A percentile compares a stretch with the other conserved stretches of the same genome.
Conservation (phyloP, 495 filamentous ascomycete species). For the Penicillium nucicola region DNA sequence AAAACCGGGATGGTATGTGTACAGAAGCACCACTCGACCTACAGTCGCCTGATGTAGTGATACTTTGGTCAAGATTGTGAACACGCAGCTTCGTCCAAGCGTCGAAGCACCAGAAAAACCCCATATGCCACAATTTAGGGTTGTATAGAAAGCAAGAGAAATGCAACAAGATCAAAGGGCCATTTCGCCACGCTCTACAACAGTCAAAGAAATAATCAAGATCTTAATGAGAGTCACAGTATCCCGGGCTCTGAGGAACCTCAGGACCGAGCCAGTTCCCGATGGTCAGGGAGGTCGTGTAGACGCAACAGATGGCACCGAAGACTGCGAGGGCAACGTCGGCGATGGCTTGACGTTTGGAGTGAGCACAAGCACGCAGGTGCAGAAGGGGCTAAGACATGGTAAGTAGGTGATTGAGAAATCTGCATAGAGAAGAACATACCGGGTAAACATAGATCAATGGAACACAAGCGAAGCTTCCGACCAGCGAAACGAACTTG, state of each 20-base stretch:
- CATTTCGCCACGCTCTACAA: slow-evolving; percentile 3
- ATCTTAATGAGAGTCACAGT: slow-evolving; percentile 50
- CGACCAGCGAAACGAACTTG: slow-evolving; percentile 93
- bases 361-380: slow-evolving; percentile 71
- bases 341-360: slow-evolving; percentile 55
- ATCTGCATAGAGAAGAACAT: slow-evolving; percentile 31
- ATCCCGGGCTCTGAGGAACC: slow-evolving; percentile 46
- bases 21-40: slow-evolving; percentile 5
- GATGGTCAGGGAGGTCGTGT: slow-evolving; percentile 82
- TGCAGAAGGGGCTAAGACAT: slow-evolving; percentile 78
- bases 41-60: slow-evolving; percentile 4
- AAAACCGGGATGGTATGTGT: slow-evolving; percentile 9
- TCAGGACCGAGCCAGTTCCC: slow-evolving; percentile 70
- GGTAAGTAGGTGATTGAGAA: slow-evolving; percentile 2
- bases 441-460: slow-evolving; percentile 97
- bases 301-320: slow-evolving; percentile 80
- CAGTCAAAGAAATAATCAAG: background rate
- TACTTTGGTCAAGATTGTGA: slow-evolving; percentile 2
- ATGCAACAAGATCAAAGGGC: background rate
- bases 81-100: slow-evolving; percentile 6
- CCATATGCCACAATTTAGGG: slow-evolving; percentile 16
- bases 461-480: slow-evolving; percentile 96
- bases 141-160: slow-evolving; percentile 4
- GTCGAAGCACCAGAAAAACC: slow-evolving; percentile 3
- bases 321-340: slow-evolving; percentile 77